A percentile compares a stretch with the other conserved stretches of the same genome.
Conservation (phyloP, 306 rosid genomes). For the Quercus aquifolioides region DNA sequence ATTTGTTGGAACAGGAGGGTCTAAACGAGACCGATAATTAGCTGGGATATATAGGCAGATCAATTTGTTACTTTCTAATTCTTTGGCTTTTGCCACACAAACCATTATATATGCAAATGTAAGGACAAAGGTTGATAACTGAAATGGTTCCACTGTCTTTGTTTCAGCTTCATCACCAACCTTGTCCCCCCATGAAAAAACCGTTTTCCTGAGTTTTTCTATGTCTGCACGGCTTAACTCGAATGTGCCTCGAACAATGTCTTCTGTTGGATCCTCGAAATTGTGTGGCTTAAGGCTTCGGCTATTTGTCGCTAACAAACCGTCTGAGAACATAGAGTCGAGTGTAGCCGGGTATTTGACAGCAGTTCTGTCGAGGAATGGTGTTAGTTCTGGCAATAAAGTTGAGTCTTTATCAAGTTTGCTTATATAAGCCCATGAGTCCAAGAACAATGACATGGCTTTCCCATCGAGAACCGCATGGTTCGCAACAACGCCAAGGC, state of each 20-base stretch:
- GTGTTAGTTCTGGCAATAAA: constrained; percentile 28
- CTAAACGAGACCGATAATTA: constrained; percentile 33
- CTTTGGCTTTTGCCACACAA: constrained; percentile 32
- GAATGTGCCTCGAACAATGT: constrained; percentile 35
- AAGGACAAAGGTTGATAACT: constrained; percentile 32
- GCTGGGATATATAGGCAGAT: background rate
- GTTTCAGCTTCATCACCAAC: background rate
- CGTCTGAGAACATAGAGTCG: background rate
- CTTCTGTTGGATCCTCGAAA: background rate
- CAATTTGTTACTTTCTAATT: background rate
- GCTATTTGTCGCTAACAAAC: constrained; percentile 10
- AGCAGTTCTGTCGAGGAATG: constrained; percentile 35
- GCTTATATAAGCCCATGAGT: constrained; percentile 48
- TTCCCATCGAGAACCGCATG: constrained; percentile 54
- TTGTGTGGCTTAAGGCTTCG: constrained; percentile 25
- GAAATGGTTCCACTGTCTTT: background rate
- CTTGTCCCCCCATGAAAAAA: background rate
- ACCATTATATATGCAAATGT: constrained; percentile 28
- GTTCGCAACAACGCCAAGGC: constrained; percentile 43
- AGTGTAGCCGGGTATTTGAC: constrained; percentile 31
- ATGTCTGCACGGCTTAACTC: constrained; percentile 19
- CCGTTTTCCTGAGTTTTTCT: constrained; percentile 16
- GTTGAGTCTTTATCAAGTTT: background rate
- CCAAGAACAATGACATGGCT: constrained; percentile 38
- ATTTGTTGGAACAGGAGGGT: constrained; percentile 12